Conservation (phyloP, 768 basidiomycete genomes). For the Pleurotus citrinopileatus region DNA sequence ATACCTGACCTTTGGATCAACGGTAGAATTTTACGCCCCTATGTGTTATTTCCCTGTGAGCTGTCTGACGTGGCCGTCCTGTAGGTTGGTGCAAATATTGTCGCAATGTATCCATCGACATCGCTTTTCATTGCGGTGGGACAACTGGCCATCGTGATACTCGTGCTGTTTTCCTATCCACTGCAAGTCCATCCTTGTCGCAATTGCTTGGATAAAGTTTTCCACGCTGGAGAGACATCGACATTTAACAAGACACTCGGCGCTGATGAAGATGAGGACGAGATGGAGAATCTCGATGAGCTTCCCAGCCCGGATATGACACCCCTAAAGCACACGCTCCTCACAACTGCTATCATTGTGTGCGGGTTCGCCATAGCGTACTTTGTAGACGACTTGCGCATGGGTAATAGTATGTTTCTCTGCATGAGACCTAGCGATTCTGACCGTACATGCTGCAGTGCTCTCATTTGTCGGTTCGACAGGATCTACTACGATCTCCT, state of each 20-base stretch:
- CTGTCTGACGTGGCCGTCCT: constrained; percentile 9
- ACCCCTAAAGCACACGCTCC: constrained; percentile 58
- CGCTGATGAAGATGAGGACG: constrained; percentile 42
- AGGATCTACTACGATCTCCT: constrained; percentile 94
- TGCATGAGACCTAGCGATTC: background rate
- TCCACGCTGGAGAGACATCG: constrained; percentile 40
- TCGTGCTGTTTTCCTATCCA: constrained; percentile 92
- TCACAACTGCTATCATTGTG: constrained; percentile 66
- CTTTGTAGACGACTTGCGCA: constrained; percentile 71
- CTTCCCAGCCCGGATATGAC: constrained; percentile 64
- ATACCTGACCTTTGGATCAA: constrained; percentile 91
- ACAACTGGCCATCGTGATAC: constrained; percentile 86
- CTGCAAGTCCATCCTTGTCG: constrained; percentile 93
- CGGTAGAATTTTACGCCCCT: constrained; percentile 38
- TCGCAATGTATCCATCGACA: constrained; percentile 91
- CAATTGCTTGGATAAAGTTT: constrained; percentile 89
- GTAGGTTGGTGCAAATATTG: constrained; percentile 88
- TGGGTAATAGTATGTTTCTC: constrained; percentile 48
- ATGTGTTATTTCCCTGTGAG: background rate
- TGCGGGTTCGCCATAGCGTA: constrained; percentile 73
- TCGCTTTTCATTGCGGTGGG: constrained; percentile 92
- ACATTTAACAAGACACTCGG: constrained; percentile 24
- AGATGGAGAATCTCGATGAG: constrained; percentile 47
- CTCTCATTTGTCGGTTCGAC: constrained; percentile 96
- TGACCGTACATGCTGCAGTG: constrained; percentile 44